Conservation (phyloP, 192 early-diverging fungal genomes). For the Thoreauomyces humboldtii region DNA sequence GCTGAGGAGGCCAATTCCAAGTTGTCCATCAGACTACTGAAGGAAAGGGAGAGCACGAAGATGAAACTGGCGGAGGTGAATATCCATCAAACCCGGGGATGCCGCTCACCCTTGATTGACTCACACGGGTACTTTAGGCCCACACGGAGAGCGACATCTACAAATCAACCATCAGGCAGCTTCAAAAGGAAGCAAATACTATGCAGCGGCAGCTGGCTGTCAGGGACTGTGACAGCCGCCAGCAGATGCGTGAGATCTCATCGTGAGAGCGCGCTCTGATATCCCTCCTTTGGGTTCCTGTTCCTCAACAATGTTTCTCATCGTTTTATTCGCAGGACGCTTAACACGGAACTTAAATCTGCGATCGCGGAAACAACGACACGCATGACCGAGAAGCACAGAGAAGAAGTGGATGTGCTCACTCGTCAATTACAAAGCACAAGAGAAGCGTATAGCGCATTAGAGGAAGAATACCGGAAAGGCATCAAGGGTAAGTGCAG, state of each 20-base stretch:
- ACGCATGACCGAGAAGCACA: constrained; percentile 19
- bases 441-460: constrained; percentile 28
- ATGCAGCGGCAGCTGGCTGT: constrained; percentile 13
- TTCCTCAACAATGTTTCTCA: neutral
- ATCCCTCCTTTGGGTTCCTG: neutral
- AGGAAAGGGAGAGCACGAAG: constrained; percentile 43
- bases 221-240: constrained; percentile 16
- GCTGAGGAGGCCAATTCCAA: constrained; percentile 33
- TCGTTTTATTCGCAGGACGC: neutral
- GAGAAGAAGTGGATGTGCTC: constrained; percentile 34
- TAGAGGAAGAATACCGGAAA: constrained; percentile 45
- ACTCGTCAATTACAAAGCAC: constrained; percentile 9
- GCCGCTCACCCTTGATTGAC: too few relatives aligned
- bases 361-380: constrained; percentile 23
- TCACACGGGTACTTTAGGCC: too few relatives aligned
- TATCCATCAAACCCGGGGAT: neutral
- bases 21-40: constrained; percentile 32
- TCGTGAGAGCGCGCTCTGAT: constrained; percentile 9
- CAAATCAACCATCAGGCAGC: constrained; percentile 29
- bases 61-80: constrained; percentile 40
- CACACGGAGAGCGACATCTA: constrained; percentile 34
- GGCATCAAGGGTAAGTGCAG: constrained; percentile 30
- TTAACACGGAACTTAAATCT: constrained; percentile 16
- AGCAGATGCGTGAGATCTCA: constrained; percentile 30
- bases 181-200: constrained; percentile 27